Conservation (phyloP, 164 flowering plant species). For the Protea cynaroides region DNA sequence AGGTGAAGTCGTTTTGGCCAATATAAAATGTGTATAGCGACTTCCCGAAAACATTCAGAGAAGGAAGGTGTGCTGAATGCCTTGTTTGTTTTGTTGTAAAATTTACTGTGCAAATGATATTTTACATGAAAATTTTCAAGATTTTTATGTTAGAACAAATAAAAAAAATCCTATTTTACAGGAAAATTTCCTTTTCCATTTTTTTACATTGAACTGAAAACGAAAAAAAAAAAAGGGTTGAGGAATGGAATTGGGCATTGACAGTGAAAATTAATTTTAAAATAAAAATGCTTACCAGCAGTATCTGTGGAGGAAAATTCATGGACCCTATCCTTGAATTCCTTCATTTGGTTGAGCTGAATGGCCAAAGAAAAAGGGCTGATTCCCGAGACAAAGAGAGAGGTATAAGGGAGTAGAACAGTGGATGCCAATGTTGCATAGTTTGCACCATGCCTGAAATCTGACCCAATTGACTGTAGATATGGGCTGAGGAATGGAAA, state of each 20-base stretch:
- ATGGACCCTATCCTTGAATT: conserved; percentile 48
- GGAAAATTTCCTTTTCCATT: no score
- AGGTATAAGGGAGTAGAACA: conserved; percentile 72
- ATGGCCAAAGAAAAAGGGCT: conserved; percentile 88
- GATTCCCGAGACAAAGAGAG: conserved; percentile 71
- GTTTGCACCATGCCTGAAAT: conserved; percentile 77
- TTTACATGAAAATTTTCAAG: no score
- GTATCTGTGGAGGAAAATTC: conserved; percentile 28
- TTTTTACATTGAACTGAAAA: no score
- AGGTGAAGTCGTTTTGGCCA: conserved; percentile 93
- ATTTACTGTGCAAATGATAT: no score
- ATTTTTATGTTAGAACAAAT: no score
- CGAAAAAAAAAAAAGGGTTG: not conserved
- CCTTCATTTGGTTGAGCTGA: conserved; percentile 90
- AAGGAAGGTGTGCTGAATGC: conserved; percentile 43
- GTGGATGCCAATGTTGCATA: conserved; percentile 88
- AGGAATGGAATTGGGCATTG: no score
- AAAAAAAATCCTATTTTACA: no score
- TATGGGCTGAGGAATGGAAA: conserved; percentile 81
- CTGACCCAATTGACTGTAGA: conserved; percentile 71
- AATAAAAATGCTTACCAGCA: no score
- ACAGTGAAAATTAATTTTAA: no score
- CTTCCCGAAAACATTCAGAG: conserved; percentile 46
- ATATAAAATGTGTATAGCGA: conserved; percentile 74
- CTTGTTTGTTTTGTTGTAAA: no score